Evolutionary conservation across 148 eudicot species (phyloP), one percentile per base, ranked within the genome.

Genomic region (Selenicereus undatus): DNA sequence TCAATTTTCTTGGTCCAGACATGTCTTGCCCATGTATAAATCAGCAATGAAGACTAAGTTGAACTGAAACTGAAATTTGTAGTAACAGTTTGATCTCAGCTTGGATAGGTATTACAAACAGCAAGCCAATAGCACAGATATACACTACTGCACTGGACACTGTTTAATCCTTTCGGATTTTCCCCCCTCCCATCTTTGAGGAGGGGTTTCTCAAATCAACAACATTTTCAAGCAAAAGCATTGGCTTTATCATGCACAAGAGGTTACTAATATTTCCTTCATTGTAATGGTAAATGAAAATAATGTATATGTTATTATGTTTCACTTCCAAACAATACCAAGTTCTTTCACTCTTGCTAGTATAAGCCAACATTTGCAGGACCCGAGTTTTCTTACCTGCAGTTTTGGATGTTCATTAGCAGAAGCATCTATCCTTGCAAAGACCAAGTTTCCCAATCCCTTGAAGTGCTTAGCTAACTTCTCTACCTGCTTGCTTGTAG

Each of bases 381-480:
- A 75, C 45, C 76, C 81, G 50, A 32, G 50, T 42, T 51, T 24
- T 22, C 82, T 86, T 68, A 91, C 97, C 97, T 90, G 89, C 77
- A 95, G 86, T 83, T 86, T 90, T 42, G 97, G 93, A 85, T 93
- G 98, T 84, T 95, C 98, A 80, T 95, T 95, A 56, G 82, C 85
- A 58, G 97, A 91, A 85, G 91, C 97, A 85, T 95, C 98, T 51
- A 95, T 90, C 81, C 86, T 91, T 43, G 90, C 97, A 87, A 95
- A 91, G 71, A 87, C 75, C 26, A 95, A 84, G 82, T 80, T 84
- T 13, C 91, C 91, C 88, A 93, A 84, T 29, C 94, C 97, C 86
- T 87, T 90, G 78, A 93, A 95, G 88, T 95, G 97, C 88, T 95
- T 93, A 30, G 97, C 97, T 87, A 95, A 84, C 89, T 95, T 95